Base-by-base conservation (phyloP, 164 flowering plant genomes). In the Macadamia integrifolia region DNA sequence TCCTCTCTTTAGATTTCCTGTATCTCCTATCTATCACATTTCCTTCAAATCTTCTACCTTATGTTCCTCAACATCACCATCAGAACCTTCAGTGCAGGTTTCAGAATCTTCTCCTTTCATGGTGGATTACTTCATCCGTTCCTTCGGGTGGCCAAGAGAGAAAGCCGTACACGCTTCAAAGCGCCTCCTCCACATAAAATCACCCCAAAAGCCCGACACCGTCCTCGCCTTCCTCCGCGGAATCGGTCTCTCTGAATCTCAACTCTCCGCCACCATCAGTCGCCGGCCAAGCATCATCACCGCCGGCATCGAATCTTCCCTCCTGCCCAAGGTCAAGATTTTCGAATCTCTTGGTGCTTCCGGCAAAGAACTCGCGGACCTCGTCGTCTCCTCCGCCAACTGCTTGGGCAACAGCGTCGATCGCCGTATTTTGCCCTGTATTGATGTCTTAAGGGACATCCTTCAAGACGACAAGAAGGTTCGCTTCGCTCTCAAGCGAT, bases 191-290 rank as follows among this genome's bases (percentile, higher is more conserved):
- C 67, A 65, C 30, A 2, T 66, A 13, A 66, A 55, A 31, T 9
- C 49, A 46, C 48, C 68, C 5, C 42, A 66, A 66, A 65, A 66
- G n/a, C 68, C 60, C 40, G 60, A 56, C 42, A 9, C 68, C 32
- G 68, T 66, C 28, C 17, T 66, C 15, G 49, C 15, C 2, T 64
- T 64, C 14, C 60, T 66, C 6, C 60, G 60, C 58, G 1, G 13
- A 23, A 31, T 64, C 30, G 68, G 60, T 9, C 68, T 66, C 48
- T 66, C 68, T 4, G 46, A 66, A 53, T 53, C 68, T 42, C 60
- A 65, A 35, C 44, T 65, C 40, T 31, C 49, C 46, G 7, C 18
- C 48, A 30, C 60, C 29, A 30, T 65, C 53, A 44, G 32, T 13
- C 68, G 68, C 40, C 60, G 46, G 42, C 60, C 68, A 15, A 1